Evolutionary conservation across 176 grass and related monocot species (phyloP).

Genomic region (Oropetium thomaeum): DNA sequence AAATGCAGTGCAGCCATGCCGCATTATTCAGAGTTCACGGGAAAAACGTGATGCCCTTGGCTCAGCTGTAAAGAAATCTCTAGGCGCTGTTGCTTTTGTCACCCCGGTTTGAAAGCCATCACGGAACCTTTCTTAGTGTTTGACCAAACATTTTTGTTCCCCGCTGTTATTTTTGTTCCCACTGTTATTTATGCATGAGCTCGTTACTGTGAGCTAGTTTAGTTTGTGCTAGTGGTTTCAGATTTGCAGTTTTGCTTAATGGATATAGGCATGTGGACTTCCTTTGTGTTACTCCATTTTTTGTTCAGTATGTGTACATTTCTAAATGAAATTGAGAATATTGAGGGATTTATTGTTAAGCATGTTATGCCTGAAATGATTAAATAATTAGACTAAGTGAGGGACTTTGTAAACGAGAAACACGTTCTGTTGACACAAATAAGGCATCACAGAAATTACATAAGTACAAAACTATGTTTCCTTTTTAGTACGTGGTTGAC

Average conservation of each 20-base stretch:
- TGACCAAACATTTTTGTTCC: neutral
- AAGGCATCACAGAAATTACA: neutral
- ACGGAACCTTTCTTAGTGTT: neutral
- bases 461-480: neutral
- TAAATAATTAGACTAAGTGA: neutral
- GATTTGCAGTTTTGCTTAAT: neutral
- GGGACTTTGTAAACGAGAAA: neutral
- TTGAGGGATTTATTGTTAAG: neutral
- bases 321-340: neutral
- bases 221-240: neutral
- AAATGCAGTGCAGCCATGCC: neutral
- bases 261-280: neutral
- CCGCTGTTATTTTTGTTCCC: neutral
- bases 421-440: neutral
- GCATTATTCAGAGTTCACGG: neutral
- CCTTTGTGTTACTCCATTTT: neutral
- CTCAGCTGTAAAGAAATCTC: neutral
- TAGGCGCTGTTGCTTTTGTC: neutral
- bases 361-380: constrained; percentile 21
- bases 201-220: neutral
- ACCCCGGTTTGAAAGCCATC: neutral
- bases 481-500: too few relatives aligned
- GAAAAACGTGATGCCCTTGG: neutral
- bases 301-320: neutral
- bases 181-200: neutral